Conservation (phyloP, 2,329 filamentous ascomycete species). For the Emergomyces pasteurianus region DNA sequence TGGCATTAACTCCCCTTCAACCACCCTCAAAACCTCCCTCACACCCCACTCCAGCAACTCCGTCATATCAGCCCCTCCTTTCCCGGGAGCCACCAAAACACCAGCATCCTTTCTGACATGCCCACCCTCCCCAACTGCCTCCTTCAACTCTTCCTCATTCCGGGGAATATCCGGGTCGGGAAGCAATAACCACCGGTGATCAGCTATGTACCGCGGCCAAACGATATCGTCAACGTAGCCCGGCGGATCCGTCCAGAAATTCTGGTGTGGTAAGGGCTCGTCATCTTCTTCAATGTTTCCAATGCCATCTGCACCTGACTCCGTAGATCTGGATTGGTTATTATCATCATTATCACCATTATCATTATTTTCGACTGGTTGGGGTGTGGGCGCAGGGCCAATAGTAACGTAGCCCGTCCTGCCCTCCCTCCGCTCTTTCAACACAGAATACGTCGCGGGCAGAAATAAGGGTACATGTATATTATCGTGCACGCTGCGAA, state of each 20-base stretch:
- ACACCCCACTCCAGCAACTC: slow-evolving; percentile 58
- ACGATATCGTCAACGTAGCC: slow-evolving; percentile 91
- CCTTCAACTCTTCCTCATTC: slow-evolving; percentile 18
- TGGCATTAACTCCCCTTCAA: slow-evolving; percentile 12
- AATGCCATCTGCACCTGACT: slow-evolving; percentile 9
- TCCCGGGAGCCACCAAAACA: slow-evolving; percentile 36
- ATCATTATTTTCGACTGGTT: neutral
- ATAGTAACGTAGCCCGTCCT: slow-evolving; percentile 37
- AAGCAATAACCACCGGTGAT: slow-evolving; percentile 72
- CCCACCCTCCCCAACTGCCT: slow-evolving; percentile 22
- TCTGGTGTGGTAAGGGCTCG: slow-evolving; percentile 40
- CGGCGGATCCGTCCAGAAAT: slow-evolving; percentile 90
- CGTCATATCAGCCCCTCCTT: slow-evolving; percentile 47
- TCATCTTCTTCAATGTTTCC: slow-evolving; percentile 23
- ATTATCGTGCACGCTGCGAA: slow-evolving; percentile 19
- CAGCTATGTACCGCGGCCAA: slow-evolving; percentile 83
- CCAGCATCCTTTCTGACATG: slow-evolving; percentile 36
- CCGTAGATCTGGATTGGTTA: neutral
- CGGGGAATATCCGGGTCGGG: slow-evolving; percentile 29
- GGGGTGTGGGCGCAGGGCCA: slow-evolving; percentile 23
- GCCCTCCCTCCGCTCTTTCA: slow-evolving; percentile 30
- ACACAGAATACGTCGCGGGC: slow-evolving; percentile 48
- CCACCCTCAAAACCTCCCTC: slow-evolving; percentile 41
- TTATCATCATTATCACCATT: neutral
- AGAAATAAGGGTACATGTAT: slow-evolving; percentile 72